Conservation (phyloP, 441 rosid genomes). For the Croton laevigatus region DNA sequence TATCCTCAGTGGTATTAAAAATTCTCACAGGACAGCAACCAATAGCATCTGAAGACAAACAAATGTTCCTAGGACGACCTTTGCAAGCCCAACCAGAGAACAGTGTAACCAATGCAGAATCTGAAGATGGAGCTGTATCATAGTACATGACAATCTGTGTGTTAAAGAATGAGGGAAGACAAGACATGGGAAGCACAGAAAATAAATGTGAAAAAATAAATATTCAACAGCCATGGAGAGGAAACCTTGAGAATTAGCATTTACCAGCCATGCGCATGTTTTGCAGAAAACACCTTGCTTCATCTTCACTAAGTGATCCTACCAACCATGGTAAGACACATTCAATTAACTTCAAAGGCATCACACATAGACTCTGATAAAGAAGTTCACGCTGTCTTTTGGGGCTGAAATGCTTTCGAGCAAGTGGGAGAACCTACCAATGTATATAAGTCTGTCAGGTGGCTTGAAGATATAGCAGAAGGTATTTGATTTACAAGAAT, state of each 20-base stretch:
- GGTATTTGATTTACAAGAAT: not conserved
- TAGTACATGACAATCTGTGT: conserved; percentile 19
- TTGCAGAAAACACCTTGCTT: conserved; percentile 56
- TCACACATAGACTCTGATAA: conserved; percentile 68
- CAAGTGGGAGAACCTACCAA: conserved; percentile 72
- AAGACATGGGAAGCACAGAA: conserved; percentile 17
- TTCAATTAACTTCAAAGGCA: conserved; percentile 78
- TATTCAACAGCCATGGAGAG: conserved; percentile 7
- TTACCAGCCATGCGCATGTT: conserved; percentile 73
- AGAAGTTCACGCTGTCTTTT: conserved; percentile 72
- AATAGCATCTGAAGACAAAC: conserved; percentile 45
- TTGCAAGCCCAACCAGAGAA: conserved; percentile 83
- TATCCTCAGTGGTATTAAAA: conserved; percentile 24
- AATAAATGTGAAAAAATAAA: not conserved
- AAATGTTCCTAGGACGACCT: conserved; percentile 44
- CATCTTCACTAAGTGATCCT: conserved; percentile 51
- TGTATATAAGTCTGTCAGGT: conserved; percentile 21
- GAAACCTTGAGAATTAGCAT: conserved; percentile 14
- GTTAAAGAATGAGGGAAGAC: conserved; percentile 21
- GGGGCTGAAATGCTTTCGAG: conserved; percentile 64
- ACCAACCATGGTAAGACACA: conserved; percentile 76
- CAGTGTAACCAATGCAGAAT: conserved; percentile 63
- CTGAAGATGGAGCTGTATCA: conserved; percentile 64
- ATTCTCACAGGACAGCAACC: conserved; percentile 50
- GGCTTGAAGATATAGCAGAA: conserved; percentile 2